Conservation (phyloP, 1,284 basidiomycete species). For the Earliella scabrosa region DNA sequence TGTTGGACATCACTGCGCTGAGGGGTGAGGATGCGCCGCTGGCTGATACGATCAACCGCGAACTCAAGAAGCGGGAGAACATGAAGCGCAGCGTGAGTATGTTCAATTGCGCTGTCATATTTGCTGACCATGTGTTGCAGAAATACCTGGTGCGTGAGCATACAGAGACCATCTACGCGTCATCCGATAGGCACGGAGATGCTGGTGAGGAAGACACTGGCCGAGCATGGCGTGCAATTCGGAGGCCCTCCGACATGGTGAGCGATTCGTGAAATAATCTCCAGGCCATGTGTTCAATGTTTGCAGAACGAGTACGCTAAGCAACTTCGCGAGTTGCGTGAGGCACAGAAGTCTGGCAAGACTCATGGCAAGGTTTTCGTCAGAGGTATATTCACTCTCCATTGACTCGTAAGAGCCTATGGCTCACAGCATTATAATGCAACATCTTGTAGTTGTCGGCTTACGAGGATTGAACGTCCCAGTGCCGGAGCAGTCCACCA, state of each 20-base stretch:
- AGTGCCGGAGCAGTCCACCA: constrained; percentile 73
- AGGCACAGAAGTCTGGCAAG: constrained; percentile 78
- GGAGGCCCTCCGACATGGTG: constrained; percentile 93
- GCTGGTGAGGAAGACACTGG: constrained; percentile 84
- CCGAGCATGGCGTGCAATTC: constrained; percentile 87
- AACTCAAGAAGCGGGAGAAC: constrained; percentile 62
- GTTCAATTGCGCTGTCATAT: background rate
- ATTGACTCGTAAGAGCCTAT: constrained; percentile 85
- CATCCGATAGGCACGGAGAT: constrained; percentile 62
- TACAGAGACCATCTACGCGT: constrained; percentile 79
- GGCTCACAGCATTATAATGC: no score
- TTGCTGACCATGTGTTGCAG: constrained; percentile 22
- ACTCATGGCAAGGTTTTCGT: constrained; percentile 94
- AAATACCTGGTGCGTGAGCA: constrained; percentile 73
- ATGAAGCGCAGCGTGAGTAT: constrained; percentile 52
- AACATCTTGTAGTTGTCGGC: constrained; percentile 76
- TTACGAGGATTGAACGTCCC: constrained; percentile 76
- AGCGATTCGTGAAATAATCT: constrained; percentile 25
- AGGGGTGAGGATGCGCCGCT: constrained; percentile 55
- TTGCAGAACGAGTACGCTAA: constrained; percentile 94
- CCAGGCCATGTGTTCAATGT: background rate
- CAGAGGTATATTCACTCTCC: constrained; percentile 57
- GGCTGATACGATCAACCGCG: constrained; percentile 69
- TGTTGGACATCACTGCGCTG: constrained; percentile 46
- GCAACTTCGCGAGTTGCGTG: constrained; percentile 82